These are phyloP conservation scores for Sporisorium sorghi DNA, from an alignment of 1,284 basidiomycete genomes.

Conservation along the genomic window DNA sequence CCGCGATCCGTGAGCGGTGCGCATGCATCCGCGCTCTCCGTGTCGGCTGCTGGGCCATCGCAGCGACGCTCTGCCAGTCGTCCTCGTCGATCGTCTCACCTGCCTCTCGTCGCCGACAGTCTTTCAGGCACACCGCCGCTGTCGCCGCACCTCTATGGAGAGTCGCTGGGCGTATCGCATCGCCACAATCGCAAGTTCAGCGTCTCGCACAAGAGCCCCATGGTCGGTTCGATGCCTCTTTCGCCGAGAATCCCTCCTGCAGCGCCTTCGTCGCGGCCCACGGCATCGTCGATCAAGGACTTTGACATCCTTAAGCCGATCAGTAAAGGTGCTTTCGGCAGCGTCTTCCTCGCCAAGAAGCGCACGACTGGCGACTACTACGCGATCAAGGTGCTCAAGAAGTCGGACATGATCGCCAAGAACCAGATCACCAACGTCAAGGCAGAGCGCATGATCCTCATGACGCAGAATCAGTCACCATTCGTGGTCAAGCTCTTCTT, in stretches of 20 bases:
- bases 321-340: slow-evolving; percentile 95
- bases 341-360: slow-evolving; percentile 98
- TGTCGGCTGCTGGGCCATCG: slow-evolving; percentile 13
- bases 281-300: slow-evolving; percentile 94
- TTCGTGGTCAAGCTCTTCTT: slow-evolving; percentile 75
- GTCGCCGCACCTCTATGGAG: slow-evolving; percentile 57
- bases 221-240: slow-evolving; percentile 70
- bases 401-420: slow-evolving; percentile 99
- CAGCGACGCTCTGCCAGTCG: slow-evolving; percentile 38
- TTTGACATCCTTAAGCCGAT: slow-evolving; percentile 99
- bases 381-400: slow-evolving; percentile 98
- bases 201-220: slow-evolving; percentile 54
- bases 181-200: slow-evolving; percentile 49
- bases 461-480: slow-evolving; percentile 99
- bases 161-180: slow-evolving; percentile 38
- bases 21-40: slow-evolving; percentile 9
- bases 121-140: slow-evolving; percentile 57
- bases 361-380: slow-evolving; percentile 97
- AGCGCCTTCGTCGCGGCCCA: slow-evolving; percentile 81
- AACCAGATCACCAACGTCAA: slow-evolving; percentile 99
- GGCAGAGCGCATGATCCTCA: slow-evolving; percentile 98
- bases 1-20: slow-evolving; percentile 20
- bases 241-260: slow-evolving; percentile 89
- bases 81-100: slow-evolving; percentile 48
- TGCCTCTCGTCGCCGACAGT: slow-evolving; percentile 22